Percentiles rank a stretch among this genome's conserved stretches.
These are phyloP conservation scores for Polychaeton citri DNA, from an alignment of 2,329 filamentous ascomycete genomes.

Conservation along the genomic window DNA sequence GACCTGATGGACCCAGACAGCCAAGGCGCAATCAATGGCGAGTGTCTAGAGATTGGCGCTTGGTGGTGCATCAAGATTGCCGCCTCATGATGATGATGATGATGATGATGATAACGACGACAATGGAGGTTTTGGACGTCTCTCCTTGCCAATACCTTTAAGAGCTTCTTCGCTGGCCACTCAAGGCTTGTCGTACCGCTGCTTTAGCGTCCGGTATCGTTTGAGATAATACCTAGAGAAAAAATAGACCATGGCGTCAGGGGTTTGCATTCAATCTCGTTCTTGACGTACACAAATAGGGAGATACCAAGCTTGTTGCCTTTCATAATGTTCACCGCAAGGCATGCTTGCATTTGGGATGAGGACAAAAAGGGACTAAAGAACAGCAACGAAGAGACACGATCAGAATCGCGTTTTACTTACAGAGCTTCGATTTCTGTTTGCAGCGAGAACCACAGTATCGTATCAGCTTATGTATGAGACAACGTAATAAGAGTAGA, in stretches of 20 bases:
- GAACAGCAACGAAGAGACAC: too few relatives aligned
- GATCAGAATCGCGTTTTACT: conserved; percentile 30
- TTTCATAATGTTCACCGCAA: too few relatives aligned
- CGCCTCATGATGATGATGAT: conserved; percentile 1
- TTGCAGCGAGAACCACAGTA: conserved; percentile 3
- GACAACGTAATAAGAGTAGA: too few relatives aligned
- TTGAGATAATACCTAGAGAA: conserved; percentile 70
- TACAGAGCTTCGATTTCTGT: conserved; percentile 85
- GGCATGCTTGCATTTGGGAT: too few relatives aligned
- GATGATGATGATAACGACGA: too few relatives aligned
- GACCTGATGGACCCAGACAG: conserved; percentile 57
- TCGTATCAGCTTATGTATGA: too few relatives aligned
- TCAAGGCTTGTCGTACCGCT: conserved; percentile 47
- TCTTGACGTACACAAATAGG: too few relatives aligned
- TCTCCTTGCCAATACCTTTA: too few relatives aligned
- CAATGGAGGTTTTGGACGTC: too few relatives aligned
- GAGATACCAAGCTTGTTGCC: too few relatives aligned
- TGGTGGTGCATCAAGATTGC: conserved; percentile 47
- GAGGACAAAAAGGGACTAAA: too few relatives aligned
- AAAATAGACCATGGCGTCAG: not conserved
- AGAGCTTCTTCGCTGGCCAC: too few relatives aligned
- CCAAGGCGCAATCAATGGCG: conserved; percentile 65
- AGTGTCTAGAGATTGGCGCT: conserved; percentile 60
- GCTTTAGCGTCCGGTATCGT: conserved; percentile 71
- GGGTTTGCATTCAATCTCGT: not conserved